Conservation (phyloP, 1,284 basidiomycete species). For the Cutaneotrichosporon mucoides region DNA sequence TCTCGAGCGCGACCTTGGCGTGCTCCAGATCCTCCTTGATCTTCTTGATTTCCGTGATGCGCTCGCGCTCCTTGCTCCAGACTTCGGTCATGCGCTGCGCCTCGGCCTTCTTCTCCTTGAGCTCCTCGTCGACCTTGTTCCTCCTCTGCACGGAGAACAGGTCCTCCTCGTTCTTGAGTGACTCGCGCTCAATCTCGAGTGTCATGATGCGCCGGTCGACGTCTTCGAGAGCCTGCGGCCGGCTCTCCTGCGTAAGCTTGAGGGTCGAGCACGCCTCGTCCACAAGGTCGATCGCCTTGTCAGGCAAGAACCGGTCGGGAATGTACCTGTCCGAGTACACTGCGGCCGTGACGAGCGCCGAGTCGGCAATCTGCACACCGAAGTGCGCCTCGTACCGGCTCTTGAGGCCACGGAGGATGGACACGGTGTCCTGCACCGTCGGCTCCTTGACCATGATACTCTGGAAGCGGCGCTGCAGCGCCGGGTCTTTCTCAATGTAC, state of each 20-base stretch:
- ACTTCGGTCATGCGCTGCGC: slow-evolving; percentile 61
- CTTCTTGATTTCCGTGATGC: slow-evolving; percentile 71
- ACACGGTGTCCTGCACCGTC: slow-evolving; percentile 76
- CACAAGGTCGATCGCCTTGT: slow-evolving; percentile 78
- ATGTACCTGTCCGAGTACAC: slow-evolving; percentile 78
- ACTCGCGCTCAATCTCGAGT: slow-evolving; percentile 84
- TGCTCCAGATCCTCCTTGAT: slow-evolving; percentile 73
- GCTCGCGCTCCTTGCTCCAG: slow-evolving; percentile 73
- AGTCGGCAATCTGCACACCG: slow-evolving; percentile 83
- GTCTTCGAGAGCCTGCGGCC: slow-evolving; percentile 78
- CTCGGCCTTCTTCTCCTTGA: slow-evolving; percentile 64
- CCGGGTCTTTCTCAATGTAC: slow-evolving; percentile 86
- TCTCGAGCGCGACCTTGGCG: slow-evolving; percentile 78
- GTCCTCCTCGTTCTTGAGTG: slow-evolving; percentile 82
- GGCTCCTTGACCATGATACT: slow-evolving; percentile 84
- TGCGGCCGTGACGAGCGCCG: slow-evolving; percentile 75
- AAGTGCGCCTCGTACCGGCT: slow-evolving; percentile 81
- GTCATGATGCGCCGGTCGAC: slow-evolving; percentile 81
- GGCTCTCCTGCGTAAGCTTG: slow-evolving; percentile 85
- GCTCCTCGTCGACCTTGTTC: slow-evolving; percentile 56
- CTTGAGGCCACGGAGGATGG: slow-evolving; percentile 83
- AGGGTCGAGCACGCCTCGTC: slow-evolving; percentile 85
- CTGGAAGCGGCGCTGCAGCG: slow-evolving; percentile 84
- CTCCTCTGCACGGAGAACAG: slow-evolving; percentile 71
- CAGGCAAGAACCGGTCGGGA: slow-evolving; percentile 78